Conservation (phyloP, 139 green algal species). For the Pseudopediastrum boryanum region DNA sequence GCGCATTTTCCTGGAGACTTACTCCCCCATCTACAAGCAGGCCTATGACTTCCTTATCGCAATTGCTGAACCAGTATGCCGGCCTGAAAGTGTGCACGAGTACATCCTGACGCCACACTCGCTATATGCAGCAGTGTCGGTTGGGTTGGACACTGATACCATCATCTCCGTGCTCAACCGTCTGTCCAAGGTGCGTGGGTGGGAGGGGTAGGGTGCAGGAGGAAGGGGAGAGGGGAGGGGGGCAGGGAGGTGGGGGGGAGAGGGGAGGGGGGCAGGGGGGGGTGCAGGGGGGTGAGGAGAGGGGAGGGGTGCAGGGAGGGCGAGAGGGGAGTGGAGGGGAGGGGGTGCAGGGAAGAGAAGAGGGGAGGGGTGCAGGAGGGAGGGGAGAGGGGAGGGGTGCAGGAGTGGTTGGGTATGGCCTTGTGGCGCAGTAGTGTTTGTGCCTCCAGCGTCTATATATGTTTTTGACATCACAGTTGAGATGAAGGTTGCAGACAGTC, state of each 20-base stretch:
- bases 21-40: conserved; percentile 93
- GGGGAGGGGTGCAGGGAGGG: neutral
- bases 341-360: no score
- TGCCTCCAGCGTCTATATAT: no score
- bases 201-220: neutral
- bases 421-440: no score
- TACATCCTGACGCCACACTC: conserved; percentile 96
- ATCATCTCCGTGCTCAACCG: conserved; percentile 91
- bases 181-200: conserved; percentile 59
- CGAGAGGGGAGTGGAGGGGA: no score
- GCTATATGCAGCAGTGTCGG: conserved; percentile 96
- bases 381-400: no score
- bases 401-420: no score
- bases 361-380: no score
- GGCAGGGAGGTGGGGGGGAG: neutral
- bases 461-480: no score
- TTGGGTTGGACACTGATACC: conserved; percentile 91
- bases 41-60: conserved; percentile 99
- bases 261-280: no score
- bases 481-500: no score
- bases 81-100: conserved; percentile 91
- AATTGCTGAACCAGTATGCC: conserved; percentile 93
- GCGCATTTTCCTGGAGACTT: conserved; percentile 97
- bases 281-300: neutral
- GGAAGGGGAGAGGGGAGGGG: neutral